Evolutionary conservation across 2,329 filamentous ascomycete species (phyloP).

Genomic region (Nemania sp.): DNA sequence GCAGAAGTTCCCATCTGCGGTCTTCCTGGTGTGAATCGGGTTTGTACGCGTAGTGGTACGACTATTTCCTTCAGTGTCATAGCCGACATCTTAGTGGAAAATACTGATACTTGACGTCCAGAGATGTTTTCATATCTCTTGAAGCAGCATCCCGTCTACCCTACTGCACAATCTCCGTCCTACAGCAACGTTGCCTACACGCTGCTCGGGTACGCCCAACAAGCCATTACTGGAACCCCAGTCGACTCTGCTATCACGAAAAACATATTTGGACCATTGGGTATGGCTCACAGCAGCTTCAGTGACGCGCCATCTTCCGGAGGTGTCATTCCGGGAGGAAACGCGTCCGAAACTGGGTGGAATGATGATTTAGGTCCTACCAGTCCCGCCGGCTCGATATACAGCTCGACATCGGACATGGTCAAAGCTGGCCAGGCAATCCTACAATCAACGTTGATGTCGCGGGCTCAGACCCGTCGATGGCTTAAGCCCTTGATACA

Average conservation of each 20-base stretch:
- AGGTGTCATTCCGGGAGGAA: slow-evolving; percentile 21
- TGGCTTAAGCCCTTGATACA: slow-evolving; percentile 35
- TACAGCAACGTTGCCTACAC: slow-evolving; percentile 46
- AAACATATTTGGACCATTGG: slow-evolving; percentile 41
- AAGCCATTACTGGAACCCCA: slow-evolving; percentile 44
- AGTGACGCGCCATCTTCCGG: slow-evolving; percentile 23
- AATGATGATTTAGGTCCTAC: slow-evolving; percentile 34
- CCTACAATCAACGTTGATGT: slow-evolving; percentile 28
- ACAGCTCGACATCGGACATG: slow-evolving; percentile 31
- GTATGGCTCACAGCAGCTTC: slow-evolving; percentile 40
- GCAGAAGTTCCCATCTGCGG: slow-evolving; percentile 15
- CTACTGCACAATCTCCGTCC: slow-evolving; percentile 40
- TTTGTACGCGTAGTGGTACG: slow-evolving; percentile 25
- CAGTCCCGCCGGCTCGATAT: slow-evolving; percentile 27
- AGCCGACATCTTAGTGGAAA: too few species aligned
- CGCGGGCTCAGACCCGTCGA: slow-evolving; percentile 31
- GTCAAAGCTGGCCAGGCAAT: slow-evolving; percentile 34
- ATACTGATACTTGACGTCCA: slow-evolving; percentile 32
- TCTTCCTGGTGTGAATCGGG: slow-evolving; percentile 10
- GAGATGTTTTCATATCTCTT: slow-evolving; percentile 31
- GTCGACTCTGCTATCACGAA: slow-evolving; percentile 38
- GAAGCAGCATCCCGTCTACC: slow-evolving; percentile 41
- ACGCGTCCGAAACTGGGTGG: slow-evolving; percentile 30
- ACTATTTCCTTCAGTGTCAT: too few species aligned
- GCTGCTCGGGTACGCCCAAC: slow-evolving; percentile 46